Conservation (phyloP, 352 stramenopile species). For the Phytophthora capsici region DNA sequence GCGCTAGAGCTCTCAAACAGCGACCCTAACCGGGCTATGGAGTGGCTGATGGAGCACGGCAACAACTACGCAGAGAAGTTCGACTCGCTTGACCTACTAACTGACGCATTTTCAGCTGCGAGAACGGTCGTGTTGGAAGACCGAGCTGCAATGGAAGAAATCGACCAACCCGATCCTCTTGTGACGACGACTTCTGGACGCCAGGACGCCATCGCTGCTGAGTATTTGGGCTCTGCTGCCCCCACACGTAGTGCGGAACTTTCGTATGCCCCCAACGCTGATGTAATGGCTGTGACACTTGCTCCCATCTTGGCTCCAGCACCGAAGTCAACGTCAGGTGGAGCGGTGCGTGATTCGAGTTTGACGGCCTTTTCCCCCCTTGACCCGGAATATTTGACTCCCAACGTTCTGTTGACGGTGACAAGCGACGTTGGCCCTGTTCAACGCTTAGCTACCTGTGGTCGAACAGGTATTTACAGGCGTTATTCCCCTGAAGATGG, state of each 20-base stretch:
- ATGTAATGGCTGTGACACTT: constrained; percentile 82
- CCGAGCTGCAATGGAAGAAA: constrained; percentile 74
- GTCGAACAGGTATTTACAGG: constrained; percentile 74
- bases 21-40: constrained; percentile 88
- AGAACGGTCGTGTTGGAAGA: constrained; percentile 60
- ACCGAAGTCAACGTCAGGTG: constrained; percentile 33
- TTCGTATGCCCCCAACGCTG: constrained; percentile 45
- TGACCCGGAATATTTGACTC: constrained; percentile 73
- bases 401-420: constrained; percentile 82
- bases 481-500: constrained; percentile 60
- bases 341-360: constrained; percentile 24
- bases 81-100: constrained; percentile 54
- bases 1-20: constrained; percentile 79
- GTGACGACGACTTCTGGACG: constrained; percentile 37
- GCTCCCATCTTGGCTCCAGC: constrained; percentile 74
- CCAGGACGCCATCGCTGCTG: constrained; percentile 19
- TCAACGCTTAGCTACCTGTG: constrained; percentile 65
- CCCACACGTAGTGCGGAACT: constrained; percentile 16
- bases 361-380: constrained; percentile 64
- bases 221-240: constrained; percentile 30
- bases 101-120: constrained; percentile 56
- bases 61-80: constrained; percentile 59
- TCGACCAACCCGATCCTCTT: constrained; percentile 75
- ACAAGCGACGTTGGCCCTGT: constrained; percentile 74
- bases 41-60: constrained; percentile 90